These are phyloP conservation scores for Sugiyamaella valdiviana DNA, from an alignment of 805 yeast species.

Conservation along the genomic window DNA sequence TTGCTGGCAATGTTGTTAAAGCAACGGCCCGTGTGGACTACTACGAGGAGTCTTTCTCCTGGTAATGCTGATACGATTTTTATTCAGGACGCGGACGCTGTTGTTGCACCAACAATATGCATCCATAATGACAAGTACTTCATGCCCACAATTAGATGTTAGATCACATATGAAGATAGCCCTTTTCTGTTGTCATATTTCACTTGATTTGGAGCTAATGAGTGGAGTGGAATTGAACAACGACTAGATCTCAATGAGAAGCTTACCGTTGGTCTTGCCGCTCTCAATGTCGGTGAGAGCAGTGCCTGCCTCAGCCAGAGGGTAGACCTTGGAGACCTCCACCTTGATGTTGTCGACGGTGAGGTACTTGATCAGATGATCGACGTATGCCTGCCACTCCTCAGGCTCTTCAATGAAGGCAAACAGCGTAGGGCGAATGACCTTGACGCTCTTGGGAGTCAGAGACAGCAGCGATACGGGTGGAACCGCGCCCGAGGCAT, in stretches of 20 bases:
- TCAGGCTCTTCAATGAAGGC: slow-evolving; percentile 49
- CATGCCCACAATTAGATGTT: too few species aligned
- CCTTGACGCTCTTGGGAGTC: slow-evolving; percentile 54
- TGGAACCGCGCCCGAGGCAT: slow-evolving; percentile 77
- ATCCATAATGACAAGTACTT: too few species aligned
- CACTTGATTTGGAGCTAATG: too few species aligned
- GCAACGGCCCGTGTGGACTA: slow-evolving; percentile 51
- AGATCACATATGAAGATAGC: neutral
- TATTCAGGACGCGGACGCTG: too few species aligned
- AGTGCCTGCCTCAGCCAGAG: slow-evolving; percentile 51
- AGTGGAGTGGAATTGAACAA: too few species aligned
- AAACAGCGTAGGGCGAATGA: slow-evolving; percentile 57
- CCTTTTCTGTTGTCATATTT: neutral
- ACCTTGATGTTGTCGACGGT: slow-evolving; percentile 45
- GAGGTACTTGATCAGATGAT: slow-evolving; percentile 38
- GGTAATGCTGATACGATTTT: slow-evolving; percentile 36
- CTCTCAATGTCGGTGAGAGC: slow-evolving; percentile 61
- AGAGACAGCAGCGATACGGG: slow-evolving; percentile 51
- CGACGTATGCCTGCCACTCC: slow-evolving; percentile 44
- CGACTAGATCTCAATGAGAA: slow-evolving; percentile 23
- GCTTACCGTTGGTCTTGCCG: slow-evolving; percentile 71
- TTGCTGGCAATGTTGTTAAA: slow-evolving; percentile 37
- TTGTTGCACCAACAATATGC: too few species aligned
- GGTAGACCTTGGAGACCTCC: slow-evolving; percentile 48
- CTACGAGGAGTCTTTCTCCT: slow-evolving; percentile 62